phyloP scores from a whole-genome alignment of 2,329 filamentous ascomycete genomes.

The Colletotrichum sp. region DNA sequence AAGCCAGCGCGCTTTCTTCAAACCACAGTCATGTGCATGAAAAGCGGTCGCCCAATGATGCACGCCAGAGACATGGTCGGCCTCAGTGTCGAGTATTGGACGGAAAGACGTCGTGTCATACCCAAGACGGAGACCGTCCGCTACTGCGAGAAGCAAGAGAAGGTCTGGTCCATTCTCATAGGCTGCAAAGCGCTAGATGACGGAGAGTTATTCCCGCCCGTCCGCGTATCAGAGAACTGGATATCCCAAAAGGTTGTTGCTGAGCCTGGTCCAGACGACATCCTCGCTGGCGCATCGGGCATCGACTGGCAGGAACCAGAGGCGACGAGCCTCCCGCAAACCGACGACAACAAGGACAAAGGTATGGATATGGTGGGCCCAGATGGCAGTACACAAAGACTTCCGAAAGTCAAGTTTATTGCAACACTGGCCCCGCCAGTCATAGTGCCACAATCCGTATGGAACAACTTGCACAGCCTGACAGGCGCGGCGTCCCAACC shows the following conservation, averaged over 20 bases:
- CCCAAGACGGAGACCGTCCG: constrained; percentile 39
- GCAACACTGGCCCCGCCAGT: constrained; percentile 78
- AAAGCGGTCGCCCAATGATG: constrained; percentile 74
- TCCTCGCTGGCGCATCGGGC: constrained; percentile 36
- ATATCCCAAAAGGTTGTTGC: constrained; percentile 68
- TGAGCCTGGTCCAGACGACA: constrained; percentile 48
- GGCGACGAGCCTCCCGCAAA: constrained; percentile 60
- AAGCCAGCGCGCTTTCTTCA: constrained; percentile 56
- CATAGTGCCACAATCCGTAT: constrained; percentile 69
- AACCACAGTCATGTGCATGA: constrained; percentile 69
- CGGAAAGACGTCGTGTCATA: constrained; percentile 58
- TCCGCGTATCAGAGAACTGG: constrained; percentile 78
- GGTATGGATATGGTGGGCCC: constrained; percentile 59
- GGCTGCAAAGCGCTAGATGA: constrained; percentile 62
- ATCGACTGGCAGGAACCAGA: constrained; percentile 78
- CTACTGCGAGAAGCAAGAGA: constrained; percentile 46
- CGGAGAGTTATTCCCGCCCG: constrained; percentile 55
- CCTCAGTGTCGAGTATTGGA: constrained; percentile 80
- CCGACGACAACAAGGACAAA: constrained; percentile 52
- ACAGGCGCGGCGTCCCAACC: constrained; percentile 52
- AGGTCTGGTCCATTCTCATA: constrained; percentile 71
- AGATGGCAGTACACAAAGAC: constrained; percentile 50
- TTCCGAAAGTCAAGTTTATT: constrained; percentile 76
- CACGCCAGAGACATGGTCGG: constrained; percentile 72
- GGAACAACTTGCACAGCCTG: constrained; percentile 65